Evolutionary conservation across 306 rosid species (phyloP), one percentile per base, ranked within the genome.

Genomic region (Hippophae rhamnoides): DNA sequence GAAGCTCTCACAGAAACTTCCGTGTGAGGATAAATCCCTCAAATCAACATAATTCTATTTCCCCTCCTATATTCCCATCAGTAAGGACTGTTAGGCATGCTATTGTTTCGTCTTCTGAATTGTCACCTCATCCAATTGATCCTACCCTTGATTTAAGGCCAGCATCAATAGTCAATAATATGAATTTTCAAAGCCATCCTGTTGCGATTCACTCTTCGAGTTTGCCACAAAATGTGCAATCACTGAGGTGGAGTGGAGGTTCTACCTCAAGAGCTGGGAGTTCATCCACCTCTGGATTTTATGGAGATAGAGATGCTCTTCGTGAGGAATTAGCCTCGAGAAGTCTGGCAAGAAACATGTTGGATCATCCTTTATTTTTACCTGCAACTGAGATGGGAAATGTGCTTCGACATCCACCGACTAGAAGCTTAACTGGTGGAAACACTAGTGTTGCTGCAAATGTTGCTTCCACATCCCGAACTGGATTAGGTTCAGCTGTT

Each of bases 371-470:
- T 10, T 57, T 75, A 62, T 82, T 81, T 66, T 69, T 79, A 47
- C 88, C 97, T 40, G 80, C 81, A 31, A 62, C 82, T 46, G 94
- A 86, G 62, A 59, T 82, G 65, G 77, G 97, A 74, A 89, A 81
- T 52, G 60, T 66, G n/a, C 76, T 50, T 70, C 82, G 73, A 41
- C 81, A 70, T 77, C 81, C 94, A 38, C 52, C 78, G 5, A 61
- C 40, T 69, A 74, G 99, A 63, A 68, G 75, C 60, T 62, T 72
- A 25, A 40, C 67, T 43, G 72, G 72, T 72, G 75, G 74, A 62
- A 88, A 65, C 68, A 61, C 74, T 61, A 69, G 71, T 67, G 70
- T 80, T 70, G 78, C 95, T 5, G 89, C 86, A 60, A 88, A 80
- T 77, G 81, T 69, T 75, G 76, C 82, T 70, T 78, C 95, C 49